A percentile compares a stretch with the other conserved stretches of the same genome.
These are phyloP conservation scores for Cercophora scortea DNA, from an alignment of 495 filamentous ascomycete genomes.

Conservation along the genomic window DNA sequence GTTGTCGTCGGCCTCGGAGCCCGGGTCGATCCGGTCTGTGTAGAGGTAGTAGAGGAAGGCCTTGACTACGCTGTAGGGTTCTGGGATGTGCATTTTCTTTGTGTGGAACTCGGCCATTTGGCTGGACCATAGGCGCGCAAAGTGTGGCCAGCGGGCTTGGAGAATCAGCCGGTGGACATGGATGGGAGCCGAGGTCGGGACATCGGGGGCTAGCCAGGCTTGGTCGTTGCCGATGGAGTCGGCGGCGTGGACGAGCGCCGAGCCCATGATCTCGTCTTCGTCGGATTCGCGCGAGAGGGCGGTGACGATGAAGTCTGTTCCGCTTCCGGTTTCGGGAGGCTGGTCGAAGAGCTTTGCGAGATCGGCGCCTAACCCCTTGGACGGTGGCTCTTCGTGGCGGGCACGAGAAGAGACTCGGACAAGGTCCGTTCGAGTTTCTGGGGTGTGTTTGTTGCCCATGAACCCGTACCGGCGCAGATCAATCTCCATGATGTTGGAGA, in stretches of 20 bases:
- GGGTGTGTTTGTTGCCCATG: constrained; percentile 65
- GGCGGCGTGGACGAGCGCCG: constrained; percentile 31
- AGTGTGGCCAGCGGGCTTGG: constrained; percentile 93
- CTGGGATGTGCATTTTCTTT: constrained; percentile 94
- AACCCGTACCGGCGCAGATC: constrained; percentile 80
- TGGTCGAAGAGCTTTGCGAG: constrained; percentile 79
- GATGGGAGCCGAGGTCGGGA: constrained; percentile 72
- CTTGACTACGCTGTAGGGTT: constrained; percentile 88
- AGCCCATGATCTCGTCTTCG: constrained; percentile 53
- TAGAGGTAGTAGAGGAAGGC: constrained; percentile 95
- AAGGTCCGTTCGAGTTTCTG: constrained; percentile 51
- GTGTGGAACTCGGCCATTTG: constrained; percentile 97
- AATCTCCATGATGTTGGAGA: constrained; percentile 88
- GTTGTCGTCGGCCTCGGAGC: constrained; percentile 41
- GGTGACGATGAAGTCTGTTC: constrained; percentile 79
- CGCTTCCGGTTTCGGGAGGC: constrained; percentile 67
- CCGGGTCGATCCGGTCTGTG: constrained; percentile 77
- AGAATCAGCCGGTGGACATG: constrained; percentile 90
- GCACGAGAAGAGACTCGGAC: constrained; percentile 38
- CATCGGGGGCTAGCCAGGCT: constrained; percentile 54
- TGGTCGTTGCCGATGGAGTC: constrained; percentile 35
- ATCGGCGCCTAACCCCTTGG: constrained; percentile 69
- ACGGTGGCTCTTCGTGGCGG: constrained; percentile 36
- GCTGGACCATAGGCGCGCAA: constrained; percentile 77
- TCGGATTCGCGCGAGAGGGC: constrained; percentile 59